These are phyloP conservation scores for Cytospora chrysosperma DNA, from an alignment of 2,329 filamentous ascomycete genomes.

Conservation along the genomic window DNA sequence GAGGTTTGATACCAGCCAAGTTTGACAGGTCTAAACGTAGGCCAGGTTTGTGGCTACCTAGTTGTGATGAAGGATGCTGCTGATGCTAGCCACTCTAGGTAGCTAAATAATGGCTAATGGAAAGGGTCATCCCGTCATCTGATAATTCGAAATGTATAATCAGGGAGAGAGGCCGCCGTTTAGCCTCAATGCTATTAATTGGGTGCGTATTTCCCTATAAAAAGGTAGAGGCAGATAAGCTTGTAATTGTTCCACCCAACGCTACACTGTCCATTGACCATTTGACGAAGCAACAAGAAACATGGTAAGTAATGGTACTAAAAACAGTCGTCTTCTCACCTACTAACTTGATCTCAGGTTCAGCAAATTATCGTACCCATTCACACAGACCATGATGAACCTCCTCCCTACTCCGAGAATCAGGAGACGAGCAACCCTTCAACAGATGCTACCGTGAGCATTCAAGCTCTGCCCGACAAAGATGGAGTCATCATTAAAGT, in stretches of 20 bases:
- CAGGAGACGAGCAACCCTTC: background rate
- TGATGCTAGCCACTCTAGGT: background rate
- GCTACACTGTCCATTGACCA: background rate
- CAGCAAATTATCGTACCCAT: background rate
- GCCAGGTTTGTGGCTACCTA: too few relatives aligned
- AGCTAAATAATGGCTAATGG: background rate
- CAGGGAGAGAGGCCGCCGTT: too few relatives aligned
- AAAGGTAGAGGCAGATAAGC: background rate
- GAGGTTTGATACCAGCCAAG: background rate
- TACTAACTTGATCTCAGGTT: background rate
- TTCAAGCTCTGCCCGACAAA: constrained; percentile 40
- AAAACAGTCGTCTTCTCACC: background rate
- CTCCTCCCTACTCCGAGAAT: constrained; percentile 3
- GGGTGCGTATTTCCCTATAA: background rate
- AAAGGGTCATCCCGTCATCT: background rate
- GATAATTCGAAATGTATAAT: background rate
- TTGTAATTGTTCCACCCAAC: background rate
- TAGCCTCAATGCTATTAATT: too few relatives aligned
- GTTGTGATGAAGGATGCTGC: background rate
- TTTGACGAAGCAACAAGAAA: too few relatives aligned
- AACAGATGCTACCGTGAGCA: constrained; percentile 25
- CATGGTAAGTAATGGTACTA: background rate
- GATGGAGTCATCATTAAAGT: constrained; percentile 48
- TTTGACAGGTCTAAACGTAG: background rate
- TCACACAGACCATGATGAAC: background rate